Evolutionary conservation across 208 protist species (phyloP).

Genomic region (Naegleria fowleri): DNA sequence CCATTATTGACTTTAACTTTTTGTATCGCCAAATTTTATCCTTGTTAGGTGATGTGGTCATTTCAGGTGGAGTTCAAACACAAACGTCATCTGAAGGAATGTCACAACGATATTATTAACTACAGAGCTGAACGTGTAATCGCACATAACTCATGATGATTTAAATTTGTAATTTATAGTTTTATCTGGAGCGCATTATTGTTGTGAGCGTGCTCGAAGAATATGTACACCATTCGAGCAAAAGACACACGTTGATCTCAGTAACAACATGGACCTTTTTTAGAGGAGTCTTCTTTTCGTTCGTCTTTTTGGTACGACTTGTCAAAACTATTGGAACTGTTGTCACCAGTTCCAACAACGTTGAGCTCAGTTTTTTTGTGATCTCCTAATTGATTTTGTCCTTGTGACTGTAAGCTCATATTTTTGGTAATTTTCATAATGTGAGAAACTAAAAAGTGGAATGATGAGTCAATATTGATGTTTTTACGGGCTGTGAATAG

Average conservation of each 20-base stretch:
- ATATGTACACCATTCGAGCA: no score
- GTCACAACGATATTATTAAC: no score
- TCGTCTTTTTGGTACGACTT: background rate
- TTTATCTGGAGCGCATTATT: no score
- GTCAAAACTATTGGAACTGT: background rate
- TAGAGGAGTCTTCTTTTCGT: background rate
- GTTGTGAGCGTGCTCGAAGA: no score
- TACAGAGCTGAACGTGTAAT: no score
- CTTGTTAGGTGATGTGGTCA: background rate
- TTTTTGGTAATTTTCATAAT: slow-evolving; percentile 1
- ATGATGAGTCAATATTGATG: background rate
- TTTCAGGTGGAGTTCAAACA: background rate
- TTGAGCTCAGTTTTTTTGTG: background rate
- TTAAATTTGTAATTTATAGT: no score
- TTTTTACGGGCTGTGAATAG: background rate
- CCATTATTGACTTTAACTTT: slow-evolving; percentile 39
- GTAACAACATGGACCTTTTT: background rate
- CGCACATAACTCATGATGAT: no score
- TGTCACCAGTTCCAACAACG: background rate
- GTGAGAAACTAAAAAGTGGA: background rate
- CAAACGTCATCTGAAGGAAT: no score
- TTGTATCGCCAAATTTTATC: slow-evolving; percentile 31
- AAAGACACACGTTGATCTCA: no score
- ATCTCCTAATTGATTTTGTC: background rate
- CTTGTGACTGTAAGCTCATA: background rate